Conservation (phyloP, 352 stramenopile genomes). For the Aphanomyces euteiches region DNA sequence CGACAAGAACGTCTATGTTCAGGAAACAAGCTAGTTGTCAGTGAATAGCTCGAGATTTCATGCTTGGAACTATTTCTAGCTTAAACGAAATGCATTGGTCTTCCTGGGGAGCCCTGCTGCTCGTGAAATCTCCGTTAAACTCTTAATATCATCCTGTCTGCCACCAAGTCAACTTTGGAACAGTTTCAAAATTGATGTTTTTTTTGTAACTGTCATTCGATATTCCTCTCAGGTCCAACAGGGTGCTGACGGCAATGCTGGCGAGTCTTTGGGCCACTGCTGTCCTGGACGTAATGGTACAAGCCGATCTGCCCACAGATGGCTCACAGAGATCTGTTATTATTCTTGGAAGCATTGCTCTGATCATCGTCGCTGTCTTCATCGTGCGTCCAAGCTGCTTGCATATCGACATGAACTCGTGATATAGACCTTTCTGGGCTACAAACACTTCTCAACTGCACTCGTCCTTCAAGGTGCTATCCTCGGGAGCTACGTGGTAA, state of each 20-base stretch:
- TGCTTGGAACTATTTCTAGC: too few relatives aligned
- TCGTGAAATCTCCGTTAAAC: too few relatives aligned
- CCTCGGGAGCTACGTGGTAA: conserved; percentile 27
- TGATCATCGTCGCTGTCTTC: conserved; percentile 19
- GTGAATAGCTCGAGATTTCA: background rate
- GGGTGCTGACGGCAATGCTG: background rate
- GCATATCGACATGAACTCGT: background rate
- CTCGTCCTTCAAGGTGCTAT: conserved; percentile 26
- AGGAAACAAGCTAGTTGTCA: background rate
- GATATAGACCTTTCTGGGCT: conserved; percentile 26
- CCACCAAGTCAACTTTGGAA: too few relatives aligned
- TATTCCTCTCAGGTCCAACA: background rate
- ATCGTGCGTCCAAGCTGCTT: conserved; percentile 1
- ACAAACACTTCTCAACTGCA: conserved; percentile 29
- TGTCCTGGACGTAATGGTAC: background rate
- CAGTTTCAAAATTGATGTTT: background rate
- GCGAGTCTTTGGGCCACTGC: background rate
- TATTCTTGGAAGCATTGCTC: conserved; percentile 15
- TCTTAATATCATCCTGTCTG: too few relatives aligned
- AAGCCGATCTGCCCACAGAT: background rate
- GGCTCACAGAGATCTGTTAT: background rate
- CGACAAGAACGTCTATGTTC: background rate
- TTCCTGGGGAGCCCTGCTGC: background rate
- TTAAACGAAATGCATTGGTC: background rate
- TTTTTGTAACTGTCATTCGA: conserved; percentile 1